A percentile compares a stretch with the other conserved stretches of the same genome.
Evolutionary conservation across 768 basidiomycete genomes (phyloP).

Genomic region (Phylloporus scabripes): DNA sequence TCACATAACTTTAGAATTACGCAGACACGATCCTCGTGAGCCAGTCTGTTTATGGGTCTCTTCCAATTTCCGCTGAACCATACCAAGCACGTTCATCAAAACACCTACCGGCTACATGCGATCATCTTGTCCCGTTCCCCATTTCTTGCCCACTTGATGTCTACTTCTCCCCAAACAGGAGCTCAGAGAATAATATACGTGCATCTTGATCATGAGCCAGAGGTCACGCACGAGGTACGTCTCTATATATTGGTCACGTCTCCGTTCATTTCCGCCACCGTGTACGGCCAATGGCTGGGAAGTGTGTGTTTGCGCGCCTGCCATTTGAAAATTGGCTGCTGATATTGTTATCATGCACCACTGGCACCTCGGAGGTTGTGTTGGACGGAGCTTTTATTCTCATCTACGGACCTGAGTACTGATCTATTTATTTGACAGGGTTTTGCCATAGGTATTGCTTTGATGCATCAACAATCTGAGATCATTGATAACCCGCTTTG

Average conservation of each 20-base stretch:
- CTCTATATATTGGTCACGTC: conserved; percentile 15
- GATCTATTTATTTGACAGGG: conserved; percentile 40
- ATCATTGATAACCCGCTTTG: conserved; percentile 16
- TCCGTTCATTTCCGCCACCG: conserved; percentile 30
- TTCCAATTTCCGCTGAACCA: conserved; percentile 9
- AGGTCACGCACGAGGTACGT: conserved; percentile 80
- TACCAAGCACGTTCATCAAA: conserved; percentile 65
- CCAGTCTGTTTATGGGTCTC: conserved; percentile 11
- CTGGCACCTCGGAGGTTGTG: conserved; percentile 19
- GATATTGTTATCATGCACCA: conserved; percentile 12
- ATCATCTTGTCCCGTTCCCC: conserved; percentile 87
- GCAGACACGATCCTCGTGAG: conserved; percentile 75
- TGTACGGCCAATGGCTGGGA: conserved; percentile 17
- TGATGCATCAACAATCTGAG: conserved; percentile 4
- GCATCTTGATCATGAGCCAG: conserved; percentile 70
- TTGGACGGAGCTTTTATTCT: conserved; percentile 14
- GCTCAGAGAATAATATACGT: conserved; percentile 69
- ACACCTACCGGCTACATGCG: conserved; percentile 71
- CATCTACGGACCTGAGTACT: conserved; percentile 8
- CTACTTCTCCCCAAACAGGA: conserved; percentile 62
- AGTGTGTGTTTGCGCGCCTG: conserved; percentile 13
- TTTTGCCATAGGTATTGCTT: conserved; percentile 61
- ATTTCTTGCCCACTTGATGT: conserved; percentile 84
- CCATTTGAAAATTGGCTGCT: conserved; percentile 14
- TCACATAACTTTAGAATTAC: conserved; percentile 54